Percentiles rank a stretch among this genome's conserved stretches.
Evolutionary conservation across 2,329 filamentous ascomycete species (phyloP).

Genomic region (Cladosporium velox): DNA sequence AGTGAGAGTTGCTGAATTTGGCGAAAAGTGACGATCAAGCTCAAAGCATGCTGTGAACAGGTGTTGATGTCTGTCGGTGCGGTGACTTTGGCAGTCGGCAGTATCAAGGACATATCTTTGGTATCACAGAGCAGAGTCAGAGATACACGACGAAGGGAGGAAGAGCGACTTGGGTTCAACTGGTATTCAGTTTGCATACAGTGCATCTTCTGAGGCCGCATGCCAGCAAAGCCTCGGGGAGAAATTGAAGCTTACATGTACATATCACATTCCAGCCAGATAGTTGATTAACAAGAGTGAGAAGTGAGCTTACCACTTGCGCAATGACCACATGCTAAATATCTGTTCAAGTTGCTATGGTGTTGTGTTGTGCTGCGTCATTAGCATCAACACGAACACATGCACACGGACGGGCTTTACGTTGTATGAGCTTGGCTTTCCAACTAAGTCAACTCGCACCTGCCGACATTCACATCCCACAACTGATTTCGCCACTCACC

Average conservation of each 20-base stretch:
- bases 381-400: not conserved
- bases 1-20: too few relatives aligned
- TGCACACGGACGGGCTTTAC: not conserved
- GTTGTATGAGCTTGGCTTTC: not conserved
- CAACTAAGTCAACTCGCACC: not conserved
- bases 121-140: not conserved
- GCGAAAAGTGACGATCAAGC: too few relatives aligned
- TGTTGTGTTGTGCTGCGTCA: not conserved
- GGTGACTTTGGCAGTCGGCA: not conserved
- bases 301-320: not conserved
- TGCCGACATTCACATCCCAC: not conserved
- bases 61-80: not conserved
- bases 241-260: not conserved
- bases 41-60: too few relatives aligned
- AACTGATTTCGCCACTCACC: not conserved
- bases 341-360: too few relatives aligned
- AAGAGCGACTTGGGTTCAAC: too few relatives aligned
- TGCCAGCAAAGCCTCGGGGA: not conserved
- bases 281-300: not conserved
- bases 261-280: not conserved
- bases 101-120: not conserved
- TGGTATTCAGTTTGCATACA: not conserved
- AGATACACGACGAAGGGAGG: too few relatives aligned
- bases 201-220: too few relatives aligned
- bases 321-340: not conserved